phyloP scores from a whole-genome alignment of 768 basidiomycete species.

The Kwoniella sp. region DNA sequence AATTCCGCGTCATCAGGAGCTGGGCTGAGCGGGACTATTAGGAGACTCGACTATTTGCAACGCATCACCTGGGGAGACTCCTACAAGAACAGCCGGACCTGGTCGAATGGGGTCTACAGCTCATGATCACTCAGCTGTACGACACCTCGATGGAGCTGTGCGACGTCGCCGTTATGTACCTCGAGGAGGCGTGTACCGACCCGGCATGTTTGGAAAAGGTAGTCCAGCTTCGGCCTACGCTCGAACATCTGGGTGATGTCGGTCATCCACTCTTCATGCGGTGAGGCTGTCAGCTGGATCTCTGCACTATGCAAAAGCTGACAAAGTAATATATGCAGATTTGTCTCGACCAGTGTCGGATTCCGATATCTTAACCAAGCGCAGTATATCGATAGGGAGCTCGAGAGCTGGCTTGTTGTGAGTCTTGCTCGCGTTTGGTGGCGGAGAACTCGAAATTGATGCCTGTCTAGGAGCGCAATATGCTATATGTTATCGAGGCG shows the following conservation, averaged over 20 bases:
- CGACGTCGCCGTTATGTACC: conserved; percentile 78
- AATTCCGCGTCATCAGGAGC: too few relatives aligned
- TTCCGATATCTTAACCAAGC: conserved; percentile 88
- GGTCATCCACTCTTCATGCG: conserved; percentile 82
- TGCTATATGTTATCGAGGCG: conserved; percentile 86
- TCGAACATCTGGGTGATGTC: conserved; percentile 91
- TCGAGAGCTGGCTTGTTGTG: conserved; percentile 95
- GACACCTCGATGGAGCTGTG: conserved; percentile 87
- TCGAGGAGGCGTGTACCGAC: conserved; percentile 84
- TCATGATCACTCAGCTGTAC: conserved; percentile 91
- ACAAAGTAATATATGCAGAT: too few relatives aligned
- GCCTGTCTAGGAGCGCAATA: conserved; percentile 74
- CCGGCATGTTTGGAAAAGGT: conserved; percentile 79
- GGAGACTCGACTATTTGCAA: conserved; percentile 85
- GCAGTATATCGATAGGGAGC: conserved; percentile 87
- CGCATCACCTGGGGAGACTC: conserved; percentile 75
- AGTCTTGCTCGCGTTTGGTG: conserved; percentile 35
- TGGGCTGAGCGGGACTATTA: too few relatives aligned
- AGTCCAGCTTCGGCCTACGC: conserved; percentile 87
- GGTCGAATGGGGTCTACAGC: conserved; percentile 80
- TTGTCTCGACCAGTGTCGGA: conserved; percentile 88
- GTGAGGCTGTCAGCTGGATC: conserved; percentile 54
- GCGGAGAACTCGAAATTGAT: background rate
- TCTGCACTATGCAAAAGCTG: background rate
- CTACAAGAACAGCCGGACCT: conserved; percentile 63